These are phyloP conservation scores for Sclerotinia nivalis DNA, from an alignment of 2,329 filamentous ascomycete species.

Conservation along the genomic window DNA sequence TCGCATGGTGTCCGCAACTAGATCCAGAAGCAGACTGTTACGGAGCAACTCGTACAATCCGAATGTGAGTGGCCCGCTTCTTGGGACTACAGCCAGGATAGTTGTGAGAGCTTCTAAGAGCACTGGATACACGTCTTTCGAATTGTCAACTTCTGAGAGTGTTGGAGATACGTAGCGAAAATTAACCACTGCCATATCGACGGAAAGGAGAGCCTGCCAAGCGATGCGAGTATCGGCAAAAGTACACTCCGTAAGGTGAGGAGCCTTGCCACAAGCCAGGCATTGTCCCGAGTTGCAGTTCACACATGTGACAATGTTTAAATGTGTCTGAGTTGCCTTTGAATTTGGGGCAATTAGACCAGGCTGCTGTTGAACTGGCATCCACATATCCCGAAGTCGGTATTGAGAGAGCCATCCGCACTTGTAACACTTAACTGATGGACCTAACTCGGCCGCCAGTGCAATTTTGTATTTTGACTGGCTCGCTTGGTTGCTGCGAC, in stretches of 20 bases:
- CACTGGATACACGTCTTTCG: neutral
- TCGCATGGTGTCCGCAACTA: neutral
- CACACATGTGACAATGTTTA: neutral
- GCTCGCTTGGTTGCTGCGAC: neutral
- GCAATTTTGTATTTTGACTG: neutral
- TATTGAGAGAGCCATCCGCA: neutral
- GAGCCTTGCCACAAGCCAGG: neutral
- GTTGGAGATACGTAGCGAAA: neutral
- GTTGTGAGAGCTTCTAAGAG: neutral
- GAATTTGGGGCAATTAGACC: neutral
- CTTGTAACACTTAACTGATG: neutral
- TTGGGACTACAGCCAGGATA: neutral
- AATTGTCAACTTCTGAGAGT: fast-evolving
- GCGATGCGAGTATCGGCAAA: neutral
- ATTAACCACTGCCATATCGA: neutral
- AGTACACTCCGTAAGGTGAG: neutral
- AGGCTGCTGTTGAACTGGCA: neutral
- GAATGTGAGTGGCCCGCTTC: neutral
- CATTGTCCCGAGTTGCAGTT: neutral
- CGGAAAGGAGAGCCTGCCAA: neutral
- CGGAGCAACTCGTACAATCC: neutral
- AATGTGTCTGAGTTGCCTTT: neutral
- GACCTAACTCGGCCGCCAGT: too few species aligned
- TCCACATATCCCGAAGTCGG: neutral
- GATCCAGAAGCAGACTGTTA: neutral